Conservation (phyloP, 1,284 basidiomycete species). For the Gomphus sp. region DNA sequence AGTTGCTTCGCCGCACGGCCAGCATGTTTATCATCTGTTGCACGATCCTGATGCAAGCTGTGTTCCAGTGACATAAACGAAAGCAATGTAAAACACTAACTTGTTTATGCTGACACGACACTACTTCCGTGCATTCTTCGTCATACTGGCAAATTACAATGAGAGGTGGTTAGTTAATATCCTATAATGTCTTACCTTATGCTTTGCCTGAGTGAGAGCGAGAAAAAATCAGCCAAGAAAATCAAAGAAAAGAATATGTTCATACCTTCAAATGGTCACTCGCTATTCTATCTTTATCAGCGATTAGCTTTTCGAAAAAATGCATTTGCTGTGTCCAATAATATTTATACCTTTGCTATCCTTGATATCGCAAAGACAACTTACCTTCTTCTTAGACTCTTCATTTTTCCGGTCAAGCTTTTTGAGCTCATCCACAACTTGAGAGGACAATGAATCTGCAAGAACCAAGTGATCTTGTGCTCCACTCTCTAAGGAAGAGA, state of each 20-base stretch:
- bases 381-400: conserved; percentile 57
- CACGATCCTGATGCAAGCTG: conserved; percentile 38
- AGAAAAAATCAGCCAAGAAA: neutral
- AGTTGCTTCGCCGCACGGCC: conserved; percentile 63
- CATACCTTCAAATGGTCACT: neutral
- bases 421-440: conserved; percentile 59
- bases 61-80: neutral
- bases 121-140: conserved; percentile 63
- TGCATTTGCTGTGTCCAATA: conserved; percentile 41
- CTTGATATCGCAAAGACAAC: neutral
- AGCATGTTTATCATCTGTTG: conserved; percentile 65
- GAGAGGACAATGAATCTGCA: conserved; percentile 48
- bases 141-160: conserved; percentile 46
- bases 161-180: neutral
- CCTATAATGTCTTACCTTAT: conserved; percentile 43
- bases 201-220: conserved; percentile 44
- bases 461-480: conserved; percentile 63
- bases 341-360: neutral
- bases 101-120: conserved; percentile 67
- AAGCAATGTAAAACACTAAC: conserved; percentile 24
- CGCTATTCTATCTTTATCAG: conserved; percentile 35
- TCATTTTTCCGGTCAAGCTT: conserved; percentile 53
- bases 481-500: conserved; percentile 46
- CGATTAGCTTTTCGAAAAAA: conserved; percentile 58
- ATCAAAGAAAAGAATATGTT: neutral